Evolutionary conservation across 345 rosid species (phyloP), one percentile per base, ranked within the genome.

Genomic region (Angophora floribunda): DNA sequence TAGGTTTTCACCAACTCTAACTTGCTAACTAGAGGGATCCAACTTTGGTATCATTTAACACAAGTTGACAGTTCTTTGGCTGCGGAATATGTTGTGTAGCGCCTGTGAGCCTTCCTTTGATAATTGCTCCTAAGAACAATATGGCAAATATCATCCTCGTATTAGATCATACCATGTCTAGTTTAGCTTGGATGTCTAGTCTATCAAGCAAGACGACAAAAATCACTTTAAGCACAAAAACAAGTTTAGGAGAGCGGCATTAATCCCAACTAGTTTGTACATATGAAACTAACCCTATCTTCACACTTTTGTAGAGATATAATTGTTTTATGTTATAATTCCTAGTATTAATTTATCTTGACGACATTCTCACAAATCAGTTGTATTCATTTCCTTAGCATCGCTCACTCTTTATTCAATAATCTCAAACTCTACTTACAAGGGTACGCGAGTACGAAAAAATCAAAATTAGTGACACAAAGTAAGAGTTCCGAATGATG

Each of bases 71-170:
- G 61, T 55, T 3, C 2, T 55, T 55, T 55, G 61, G 28, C 1
- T 21, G 0, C 1, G 1, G 0, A 55, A 55, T 55, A 55, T 4
- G 28, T 8, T 0, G 6, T 55, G 28, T 0, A 22, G 0, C 0
- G 11, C 61, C 61, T 21, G 0, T 2, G 0, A 8, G 0, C 12
- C 28, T 55, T 55, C 61, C 24, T 21, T 55, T 2, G 21, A 55
- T 55, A 55, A 12, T 55, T 28, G 24, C 24, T 55, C 61, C 28
- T 55, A 55, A 22, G 28, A 55, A 55, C 24, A 55, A 12, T 55
- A 55, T 3, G 0, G 0, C 1, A 0, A 22, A 55, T 22, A 22
- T 5, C 28, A 55, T 55, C 61, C 28, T 9, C 4, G 28, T 22
- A 22, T 55, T 55, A 12, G 0, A 55, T 55, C 0, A 0, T 55